Evolutionary conservation across 495 filamentous ascomycete genomes (phyloP).

Genomic region (Aspergillus hancockii): DNA sequence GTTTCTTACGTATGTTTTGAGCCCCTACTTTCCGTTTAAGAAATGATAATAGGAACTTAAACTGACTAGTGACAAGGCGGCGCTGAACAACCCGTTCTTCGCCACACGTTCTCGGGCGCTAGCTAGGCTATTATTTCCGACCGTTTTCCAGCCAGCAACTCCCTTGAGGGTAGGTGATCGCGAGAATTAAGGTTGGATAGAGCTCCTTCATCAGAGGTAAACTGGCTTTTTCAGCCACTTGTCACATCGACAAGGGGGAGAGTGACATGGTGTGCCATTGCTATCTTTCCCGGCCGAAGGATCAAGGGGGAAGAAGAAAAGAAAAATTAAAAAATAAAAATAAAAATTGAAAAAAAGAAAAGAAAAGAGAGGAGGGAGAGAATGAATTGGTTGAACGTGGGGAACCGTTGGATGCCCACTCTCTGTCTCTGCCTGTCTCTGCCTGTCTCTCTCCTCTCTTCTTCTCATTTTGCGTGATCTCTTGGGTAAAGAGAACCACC

Average conservation of each 20-base stretch:
- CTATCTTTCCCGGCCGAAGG: conserved; percentile 5
- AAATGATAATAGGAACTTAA: conserved; percentile 1
- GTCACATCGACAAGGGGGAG: not conserved
- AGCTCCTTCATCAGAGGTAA: conserved; percentile 12
- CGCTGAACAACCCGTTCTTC: conserved; percentile 7
- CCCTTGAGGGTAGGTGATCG: conserved; percentile 1
- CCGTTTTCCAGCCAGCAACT: conserved; percentile 1
- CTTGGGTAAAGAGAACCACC: not conserved
- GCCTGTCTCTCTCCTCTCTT: no score
- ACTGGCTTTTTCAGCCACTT: conserved; percentile 3
- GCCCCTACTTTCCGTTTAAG: conserved; percentile 4
- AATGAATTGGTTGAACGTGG: conserved; percentile 8
- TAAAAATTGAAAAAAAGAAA: no score
- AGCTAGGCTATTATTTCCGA: conserved; percentile 4
- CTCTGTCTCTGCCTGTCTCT: no score
- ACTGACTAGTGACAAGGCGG: conserved; percentile 2
- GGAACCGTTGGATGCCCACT: conserved; percentile 16
- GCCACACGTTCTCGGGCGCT: conserved; percentile 5
- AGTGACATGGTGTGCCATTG: not conserved
- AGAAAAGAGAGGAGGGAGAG: no score
- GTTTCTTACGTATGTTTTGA: conserved; percentile 1
- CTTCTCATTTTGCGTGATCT: not conserved
- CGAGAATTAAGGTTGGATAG: conserved; percentile 24
- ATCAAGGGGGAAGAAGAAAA: conserved; percentile 7
- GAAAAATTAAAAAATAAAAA: conserved; percentile 7